Conservation (phyloP, 106 monocot genomes). For the Agapanthus africanus region DNA sequence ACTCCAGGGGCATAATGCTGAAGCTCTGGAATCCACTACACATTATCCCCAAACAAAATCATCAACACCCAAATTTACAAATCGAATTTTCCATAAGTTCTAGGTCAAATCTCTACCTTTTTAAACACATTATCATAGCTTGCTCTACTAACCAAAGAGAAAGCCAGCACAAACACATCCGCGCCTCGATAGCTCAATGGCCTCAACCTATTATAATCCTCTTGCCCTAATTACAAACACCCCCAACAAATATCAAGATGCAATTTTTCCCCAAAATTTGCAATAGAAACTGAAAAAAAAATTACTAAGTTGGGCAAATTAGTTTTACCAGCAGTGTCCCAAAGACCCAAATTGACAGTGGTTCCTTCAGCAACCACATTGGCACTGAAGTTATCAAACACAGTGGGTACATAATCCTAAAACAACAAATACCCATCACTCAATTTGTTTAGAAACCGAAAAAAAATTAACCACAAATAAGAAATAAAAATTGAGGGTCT, state of each 20-base stretch:
- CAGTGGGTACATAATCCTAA: conserved; percentile 73
- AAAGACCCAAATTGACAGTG: conserved; percentile 82
- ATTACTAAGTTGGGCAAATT: not conserved
- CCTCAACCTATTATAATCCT: conserved; percentile 88
- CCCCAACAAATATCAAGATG: too few species aligned
- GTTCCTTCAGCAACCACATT: conserved; percentile 71
- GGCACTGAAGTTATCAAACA: conserved; percentile 95
- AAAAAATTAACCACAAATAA: not conserved
- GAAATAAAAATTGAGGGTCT: not conserved
- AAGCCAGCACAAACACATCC: conserved; percentile 81
- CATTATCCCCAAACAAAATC: conserved; percentile 10
- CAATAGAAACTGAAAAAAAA: not conserved
- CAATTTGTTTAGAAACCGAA: not conserved
- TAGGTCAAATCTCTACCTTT: conserved; percentile 42
- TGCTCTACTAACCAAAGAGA: conserved; percentile 75
- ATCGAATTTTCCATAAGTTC: not conserved
- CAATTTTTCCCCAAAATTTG: too few species aligned
- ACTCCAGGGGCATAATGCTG: conserved; percentile 79
- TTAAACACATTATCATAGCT: conserved; percentile 86
- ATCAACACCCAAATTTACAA: not conserved
- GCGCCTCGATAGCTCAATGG: conserved; percentile 83
- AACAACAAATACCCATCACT: conserved; percentile 6
- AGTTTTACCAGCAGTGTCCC: conserved; percentile 85
- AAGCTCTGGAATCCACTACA: conserved; percentile 87
- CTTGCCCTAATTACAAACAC: conserved; percentile 62